Evolutionary conservation across 768 basidiomycete species (phyloP).

Genomic region (Amylocystis lapponica): DNA sequence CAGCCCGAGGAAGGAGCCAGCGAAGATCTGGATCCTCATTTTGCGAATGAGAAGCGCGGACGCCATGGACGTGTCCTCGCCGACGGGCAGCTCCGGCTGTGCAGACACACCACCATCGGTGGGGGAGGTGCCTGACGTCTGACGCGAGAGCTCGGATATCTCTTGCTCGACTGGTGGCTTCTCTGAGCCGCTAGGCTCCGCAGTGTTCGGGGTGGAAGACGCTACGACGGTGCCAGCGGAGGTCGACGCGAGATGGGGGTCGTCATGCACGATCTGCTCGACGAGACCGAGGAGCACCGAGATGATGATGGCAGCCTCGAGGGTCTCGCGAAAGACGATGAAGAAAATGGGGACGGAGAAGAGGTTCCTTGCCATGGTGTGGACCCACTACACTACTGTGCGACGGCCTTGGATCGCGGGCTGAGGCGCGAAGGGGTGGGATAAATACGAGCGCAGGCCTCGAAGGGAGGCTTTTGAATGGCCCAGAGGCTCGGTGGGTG

Average conservation of each 20-base stretch:
- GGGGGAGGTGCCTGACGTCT: slow-evolving; percentile 7
- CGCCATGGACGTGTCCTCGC: slow-evolving; percentile 13
- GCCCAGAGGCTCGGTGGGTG: no score
- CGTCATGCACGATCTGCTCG: slow-evolving; percentile 64
- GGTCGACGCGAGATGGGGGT: slow-evolving; percentile 12
- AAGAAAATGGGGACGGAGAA: slow-evolving; percentile 95
- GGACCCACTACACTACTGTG: no score
- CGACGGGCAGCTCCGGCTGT: slow-evolving; percentile 15
- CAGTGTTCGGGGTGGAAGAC: not conserved
- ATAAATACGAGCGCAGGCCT: no score
- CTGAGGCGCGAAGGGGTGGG: no score
- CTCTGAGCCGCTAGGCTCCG: slow-evolving; percentile 11
- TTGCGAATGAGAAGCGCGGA: slow-evolving; percentile 50
- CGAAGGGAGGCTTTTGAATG: no score
- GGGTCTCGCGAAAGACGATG: slow-evolving; percentile 92
- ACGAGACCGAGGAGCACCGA: slow-evolving; percentile 88
- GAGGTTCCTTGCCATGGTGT: slow-evolving; percentile 61
- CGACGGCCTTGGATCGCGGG: no score
- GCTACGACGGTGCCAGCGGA: slow-evolving; percentile 8
- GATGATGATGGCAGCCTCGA: slow-evolving; percentile 90
- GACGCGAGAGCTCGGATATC: no score
- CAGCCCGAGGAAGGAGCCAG: slow-evolving; percentile 73
- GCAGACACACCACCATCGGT: slow-evolving; percentile 2
- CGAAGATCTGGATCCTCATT: slow-evolving; percentile 72
- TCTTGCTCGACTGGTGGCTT: no score